Evolutionary conservation across 805 yeast species (phyloP).

Genomic region (Saccharomycopsis fibuligera): DNA sequence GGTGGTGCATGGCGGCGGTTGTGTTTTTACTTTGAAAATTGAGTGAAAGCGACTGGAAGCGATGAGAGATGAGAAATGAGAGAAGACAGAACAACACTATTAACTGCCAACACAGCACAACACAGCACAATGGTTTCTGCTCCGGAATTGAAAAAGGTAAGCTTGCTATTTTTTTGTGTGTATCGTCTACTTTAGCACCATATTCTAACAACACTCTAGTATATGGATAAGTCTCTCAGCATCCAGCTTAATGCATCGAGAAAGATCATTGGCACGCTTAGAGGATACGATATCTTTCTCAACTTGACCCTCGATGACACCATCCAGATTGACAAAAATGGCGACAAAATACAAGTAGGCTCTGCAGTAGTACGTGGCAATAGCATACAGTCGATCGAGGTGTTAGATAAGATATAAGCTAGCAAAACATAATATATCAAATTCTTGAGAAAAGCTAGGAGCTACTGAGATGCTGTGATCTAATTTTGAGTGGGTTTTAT

Average conservation of each 20-base stretch:
- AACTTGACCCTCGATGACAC: constrained; percentile 28
- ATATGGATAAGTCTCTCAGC: constrained; percentile 69
- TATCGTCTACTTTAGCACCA: background rate
- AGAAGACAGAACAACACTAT: too few relatives aligned
- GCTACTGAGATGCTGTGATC: background rate
- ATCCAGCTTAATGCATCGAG: constrained; percentile 76
- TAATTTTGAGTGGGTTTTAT: background rate
- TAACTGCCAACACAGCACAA: too few relatives aligned
- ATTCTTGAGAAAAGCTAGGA: too few relatives aligned
- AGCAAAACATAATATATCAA: too few relatives aligned
- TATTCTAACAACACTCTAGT: constrained; percentile 32
- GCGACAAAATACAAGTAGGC: constrained; percentile 53
- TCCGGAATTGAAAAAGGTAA: constrained; percentile 52
- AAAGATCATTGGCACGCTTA: constrained; percentile 67
- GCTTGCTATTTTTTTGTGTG: constrained; percentile 23
- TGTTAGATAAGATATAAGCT: constrained; percentile 27
- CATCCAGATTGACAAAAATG: constrained; percentile 49
- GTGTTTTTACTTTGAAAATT: background rate
- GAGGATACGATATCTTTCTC: constrained; percentile 70
- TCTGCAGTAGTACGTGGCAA: constrained; percentile 73
- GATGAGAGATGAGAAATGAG: background rate
- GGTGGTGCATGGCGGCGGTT: too few relatives aligned
- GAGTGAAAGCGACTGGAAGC: background rate
- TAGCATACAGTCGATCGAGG: constrained; percentile 69
- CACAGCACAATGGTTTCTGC: constrained; percentile 49